phyloP scores from a whole-genome alignment of 441 rosid genomes.

The Erodium chrysanthum region DNA sequence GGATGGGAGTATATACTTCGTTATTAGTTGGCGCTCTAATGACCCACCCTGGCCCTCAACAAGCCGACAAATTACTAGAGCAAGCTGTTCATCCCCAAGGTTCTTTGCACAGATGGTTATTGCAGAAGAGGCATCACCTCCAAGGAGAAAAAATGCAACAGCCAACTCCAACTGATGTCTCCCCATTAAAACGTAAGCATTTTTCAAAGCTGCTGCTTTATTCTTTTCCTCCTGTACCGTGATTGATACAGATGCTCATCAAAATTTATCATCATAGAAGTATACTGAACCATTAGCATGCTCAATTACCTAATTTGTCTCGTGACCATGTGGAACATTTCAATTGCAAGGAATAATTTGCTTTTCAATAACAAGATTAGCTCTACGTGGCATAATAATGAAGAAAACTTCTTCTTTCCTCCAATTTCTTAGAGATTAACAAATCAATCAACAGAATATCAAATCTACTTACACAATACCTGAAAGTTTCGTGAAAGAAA shows the following conservation, averaged over 20 bases:
- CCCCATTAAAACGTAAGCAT: conserved; percentile 94
- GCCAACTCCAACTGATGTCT: conserved; percentile 91
- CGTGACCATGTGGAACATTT: not conserved
- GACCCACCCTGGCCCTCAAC: conserved; percentile 73
- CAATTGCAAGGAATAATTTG: too few relatives aligned
- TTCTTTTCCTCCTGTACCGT: conserved; percentile 74
- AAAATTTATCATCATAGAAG: not conserved
- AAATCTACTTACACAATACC: conserved; percentile 37
- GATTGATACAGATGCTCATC: conserved; percentile 16
- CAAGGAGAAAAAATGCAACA: conserved; percentile 84
- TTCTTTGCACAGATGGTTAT: conserved; percentile 77
- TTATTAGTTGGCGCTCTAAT: conserved; percentile 53
- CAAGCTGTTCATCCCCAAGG: conserved; percentile 91
- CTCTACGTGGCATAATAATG: not conserved
- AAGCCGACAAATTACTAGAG: conserved; percentile 80
- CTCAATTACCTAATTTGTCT: not conserved
- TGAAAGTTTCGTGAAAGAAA: conserved; percentile 91
- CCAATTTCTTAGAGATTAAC: conserved; percentile 12
- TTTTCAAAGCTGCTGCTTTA: conserved; percentile 90
- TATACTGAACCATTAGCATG: not conserved
- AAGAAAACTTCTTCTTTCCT: conserved; percentile 13
- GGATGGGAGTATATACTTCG: conserved; percentile 65
- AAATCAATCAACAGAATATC: conserved; percentile 15
- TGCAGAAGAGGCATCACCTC: conserved; percentile 89
- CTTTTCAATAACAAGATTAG: too few relatives aligned